Conservation (phyloP, 2,329 filamentous ascomycete species). For the Triangularia setosa region DNA sequence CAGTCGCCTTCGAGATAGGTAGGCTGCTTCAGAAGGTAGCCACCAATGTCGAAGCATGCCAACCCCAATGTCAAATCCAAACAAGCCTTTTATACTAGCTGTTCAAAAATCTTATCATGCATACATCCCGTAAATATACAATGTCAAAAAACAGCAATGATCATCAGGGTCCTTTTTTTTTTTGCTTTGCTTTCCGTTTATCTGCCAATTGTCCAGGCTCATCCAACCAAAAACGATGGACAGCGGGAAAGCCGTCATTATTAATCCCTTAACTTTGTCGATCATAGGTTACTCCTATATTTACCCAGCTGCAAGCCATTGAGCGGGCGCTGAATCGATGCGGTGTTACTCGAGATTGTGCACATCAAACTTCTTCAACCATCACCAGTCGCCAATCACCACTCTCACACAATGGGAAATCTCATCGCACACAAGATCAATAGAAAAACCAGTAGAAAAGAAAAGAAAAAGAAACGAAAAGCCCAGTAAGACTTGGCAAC, state of each 20-base stretch:
- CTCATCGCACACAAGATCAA: not conserved
- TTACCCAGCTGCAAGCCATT: not conserved
- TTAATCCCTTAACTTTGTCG: not conserved
- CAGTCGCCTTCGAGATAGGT: not conserved
- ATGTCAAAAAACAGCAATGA: not conserved
- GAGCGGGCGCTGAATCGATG: not conserved
- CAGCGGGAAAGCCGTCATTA: not conserved
- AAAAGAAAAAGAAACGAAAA: not conserved
- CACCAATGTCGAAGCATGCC: not conserved
- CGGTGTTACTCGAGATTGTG: not conserved
- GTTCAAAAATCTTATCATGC: not conserved
- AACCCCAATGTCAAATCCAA: not conserved
- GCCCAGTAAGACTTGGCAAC: not conserved
- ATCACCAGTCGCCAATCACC: too few relatives aligned
- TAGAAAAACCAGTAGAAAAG: not conserved
- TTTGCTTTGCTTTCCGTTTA: not conserved
- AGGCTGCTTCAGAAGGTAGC: not conserved
- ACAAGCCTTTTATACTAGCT: not conserved
- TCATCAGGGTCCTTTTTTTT: not conserved
- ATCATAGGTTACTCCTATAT: not conserved
- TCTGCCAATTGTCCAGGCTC: not conserved
- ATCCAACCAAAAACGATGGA: too few relatives aligned
- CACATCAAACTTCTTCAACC: not conserved
- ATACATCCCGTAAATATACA: not conserved
- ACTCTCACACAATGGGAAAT: not conserved